Percentiles rank a stretch among this genome's conserved stretches.
These are phyloP conservation scores for Colletotrichum musicola DNA, from an alignment of 2,329 filamentous ascomycete species.

Conservation along the genomic window DNA sequence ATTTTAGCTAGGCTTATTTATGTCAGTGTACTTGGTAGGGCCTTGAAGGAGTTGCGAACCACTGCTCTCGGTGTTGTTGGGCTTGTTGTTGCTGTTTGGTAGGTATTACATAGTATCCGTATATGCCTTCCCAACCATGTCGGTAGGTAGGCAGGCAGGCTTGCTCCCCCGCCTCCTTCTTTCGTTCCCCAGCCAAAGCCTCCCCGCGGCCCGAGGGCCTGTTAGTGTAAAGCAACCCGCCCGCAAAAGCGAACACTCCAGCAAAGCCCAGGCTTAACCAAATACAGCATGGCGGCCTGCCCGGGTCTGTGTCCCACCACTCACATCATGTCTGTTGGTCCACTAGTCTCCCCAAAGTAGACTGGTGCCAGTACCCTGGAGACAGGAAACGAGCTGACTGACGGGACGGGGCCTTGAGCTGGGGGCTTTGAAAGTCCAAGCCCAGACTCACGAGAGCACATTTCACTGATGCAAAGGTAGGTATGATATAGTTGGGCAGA, in stretches of 20 bases:
- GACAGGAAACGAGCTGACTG: constrained; percentile 29
- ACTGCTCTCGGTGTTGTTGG: too few species aligned
- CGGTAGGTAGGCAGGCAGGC: too few species aligned
- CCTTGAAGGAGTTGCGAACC: too few species aligned
- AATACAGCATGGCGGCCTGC: neutral
- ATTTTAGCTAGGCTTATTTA: too few species aligned
- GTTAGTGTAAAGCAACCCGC: neutral
- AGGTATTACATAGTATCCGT: neutral
- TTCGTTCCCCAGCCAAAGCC: constrained; percentile 24
- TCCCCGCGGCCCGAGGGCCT: too few species aligned
- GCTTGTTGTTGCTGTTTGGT: too few species aligned
- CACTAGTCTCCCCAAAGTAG: neutral
- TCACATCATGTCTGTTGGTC: constrained; percentile 4
- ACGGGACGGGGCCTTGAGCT: neutral
- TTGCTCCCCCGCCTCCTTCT: constrained; percentile 1
- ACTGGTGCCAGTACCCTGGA: constrained; percentile 5
- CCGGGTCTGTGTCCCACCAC: constrained; percentile 22
- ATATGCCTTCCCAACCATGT: neutral
- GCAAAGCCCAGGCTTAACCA: neutral
- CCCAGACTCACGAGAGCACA: constrained; percentile 24
- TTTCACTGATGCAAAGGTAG: neutral
- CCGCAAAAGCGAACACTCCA: neutral
- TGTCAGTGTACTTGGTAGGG: too few species aligned
- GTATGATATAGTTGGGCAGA: too few species aligned
- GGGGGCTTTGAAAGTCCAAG: constrained; percentile 25